These are phyloP conservation scores for Solanum aculeatissimum DNA, from an alignment of 305 asterid genomes.

Conservation along the genomic window DNA sequence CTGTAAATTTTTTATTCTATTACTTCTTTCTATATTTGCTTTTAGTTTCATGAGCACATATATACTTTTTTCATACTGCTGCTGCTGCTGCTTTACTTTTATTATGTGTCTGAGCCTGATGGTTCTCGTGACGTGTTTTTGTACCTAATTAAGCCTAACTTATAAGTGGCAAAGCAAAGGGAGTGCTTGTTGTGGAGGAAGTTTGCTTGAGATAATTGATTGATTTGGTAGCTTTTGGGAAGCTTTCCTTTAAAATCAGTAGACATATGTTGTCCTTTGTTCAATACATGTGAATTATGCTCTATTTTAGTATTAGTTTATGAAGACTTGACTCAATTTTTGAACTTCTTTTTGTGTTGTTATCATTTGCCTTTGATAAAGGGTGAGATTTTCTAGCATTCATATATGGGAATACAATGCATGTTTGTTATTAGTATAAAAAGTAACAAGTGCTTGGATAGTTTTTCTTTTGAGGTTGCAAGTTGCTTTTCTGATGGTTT, in stretches of 20 bases:
- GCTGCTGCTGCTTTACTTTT: not conserved
- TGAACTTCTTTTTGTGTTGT: not conserved
- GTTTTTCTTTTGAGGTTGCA: not conserved
- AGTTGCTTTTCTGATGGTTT: not conserved
- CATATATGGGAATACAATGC: not conserved
- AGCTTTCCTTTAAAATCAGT: not conserved
- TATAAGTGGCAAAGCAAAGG: not conserved
- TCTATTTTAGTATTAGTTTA: not conserved
- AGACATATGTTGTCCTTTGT: not conserved
- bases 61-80: not conserved
- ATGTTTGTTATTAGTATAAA: not conserved
- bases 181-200: constrained; percentile 1
- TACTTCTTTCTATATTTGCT: not conserved
- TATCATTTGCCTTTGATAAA: not conserved
- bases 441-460: not conserved
- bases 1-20: not conserved
- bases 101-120: not conserved
- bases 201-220: not conserved
- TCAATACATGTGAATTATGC: not conserved
- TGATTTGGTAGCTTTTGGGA: not conserved
- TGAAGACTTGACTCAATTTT: not conserved
- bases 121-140: not conserved
- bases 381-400: not conserved
- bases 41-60: not conserved
- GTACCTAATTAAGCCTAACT: not conserved